Percentiles rank a stretch among this genome's conserved stretches.
These are phyloP conservation scores for Neofusicoccum parvum DNA, from an alignment of 2,329 filamentous ascomycete species.

Conservation along the genomic window DNA sequence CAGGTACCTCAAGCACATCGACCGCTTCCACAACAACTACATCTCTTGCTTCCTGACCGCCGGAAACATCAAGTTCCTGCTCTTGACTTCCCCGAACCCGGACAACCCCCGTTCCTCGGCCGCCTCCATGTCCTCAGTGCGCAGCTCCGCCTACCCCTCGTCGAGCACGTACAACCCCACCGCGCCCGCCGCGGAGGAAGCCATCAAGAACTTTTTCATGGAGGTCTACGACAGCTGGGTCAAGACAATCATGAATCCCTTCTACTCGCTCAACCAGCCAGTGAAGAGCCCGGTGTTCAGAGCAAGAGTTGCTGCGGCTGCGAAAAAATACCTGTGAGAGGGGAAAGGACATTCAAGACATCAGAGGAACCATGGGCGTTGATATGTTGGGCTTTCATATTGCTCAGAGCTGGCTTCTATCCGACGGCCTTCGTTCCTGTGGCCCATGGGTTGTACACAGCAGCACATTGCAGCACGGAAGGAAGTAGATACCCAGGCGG, in stretches of 20 bases:
- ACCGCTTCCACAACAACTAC: slow-evolving; percentile 95
- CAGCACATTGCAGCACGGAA: neutral
- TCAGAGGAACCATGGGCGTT: neutral
- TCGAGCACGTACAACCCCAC: slow-evolving; percentile 71
- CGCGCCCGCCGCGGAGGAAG: slow-evolving; percentile 89
- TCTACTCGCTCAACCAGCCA: slow-evolving; percentile 83
- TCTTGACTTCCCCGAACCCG: slow-evolving; percentile 76
- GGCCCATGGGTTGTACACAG: too few species aligned
- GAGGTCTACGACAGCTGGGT: slow-evolving; percentile 97
- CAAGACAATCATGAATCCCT: slow-evolving; percentile 96
- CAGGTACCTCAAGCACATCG: slow-evolving; percentile 94
- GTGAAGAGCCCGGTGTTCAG: slow-evolving; percentile 87
- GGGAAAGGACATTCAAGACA: neutral
- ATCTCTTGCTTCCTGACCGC: slow-evolving; percentile 93
- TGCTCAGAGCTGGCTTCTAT: neutral
- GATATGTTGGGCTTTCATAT: too few species aligned
- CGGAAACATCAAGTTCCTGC: slow-evolving; percentile 88
- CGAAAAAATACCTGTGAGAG: slow-evolving; percentile 82
- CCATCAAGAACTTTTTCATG: slow-evolving; percentile 88
- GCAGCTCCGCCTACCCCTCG: slow-evolving; percentile 66
- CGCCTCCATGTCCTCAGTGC: slow-evolving; percentile 33
- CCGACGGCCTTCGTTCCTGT: neutral
- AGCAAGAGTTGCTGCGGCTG: slow-evolving; percentile 78
- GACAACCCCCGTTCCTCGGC: slow-evolving; percentile 22
- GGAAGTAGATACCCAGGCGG: neutral